phyloP scores from a whole-genome alignment of 257 asterid species.

The Przewalskia tangutica region DNA sequence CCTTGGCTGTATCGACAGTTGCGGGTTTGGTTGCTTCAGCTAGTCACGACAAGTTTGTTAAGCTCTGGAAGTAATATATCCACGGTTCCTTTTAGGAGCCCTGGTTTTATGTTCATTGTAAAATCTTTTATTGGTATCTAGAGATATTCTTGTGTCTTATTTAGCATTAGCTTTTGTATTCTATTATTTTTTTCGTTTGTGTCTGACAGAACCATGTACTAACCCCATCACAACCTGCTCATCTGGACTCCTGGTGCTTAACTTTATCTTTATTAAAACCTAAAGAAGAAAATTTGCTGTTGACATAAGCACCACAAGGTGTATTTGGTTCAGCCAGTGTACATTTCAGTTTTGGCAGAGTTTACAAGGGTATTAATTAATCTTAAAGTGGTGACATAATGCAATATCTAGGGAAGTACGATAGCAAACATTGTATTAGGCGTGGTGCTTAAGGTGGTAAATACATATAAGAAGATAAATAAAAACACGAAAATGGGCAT shows the following conservation, averaged over 20 bases:
- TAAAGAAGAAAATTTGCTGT: not conserved
- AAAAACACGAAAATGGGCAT: no score
- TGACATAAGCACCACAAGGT: no score
- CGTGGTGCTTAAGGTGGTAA: not conserved
- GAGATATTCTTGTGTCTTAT: not conserved
- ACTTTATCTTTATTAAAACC: not conserved
- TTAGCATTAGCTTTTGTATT: not conserved
- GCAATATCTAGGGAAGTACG: no score
- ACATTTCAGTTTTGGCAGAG: no score
- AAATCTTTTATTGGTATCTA: not conserved
- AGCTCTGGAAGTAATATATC: slow-evolving; percentile 52
- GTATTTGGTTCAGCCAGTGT: not conserved
- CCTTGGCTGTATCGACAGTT: slow-evolving; percentile 64
- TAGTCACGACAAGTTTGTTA: slow-evolving; percentile 77
- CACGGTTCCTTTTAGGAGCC: not conserved
- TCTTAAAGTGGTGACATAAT: not conserved
- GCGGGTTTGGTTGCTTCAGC: slow-evolving; percentile 85
- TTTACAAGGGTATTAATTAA: no score
- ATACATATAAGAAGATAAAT: no score
- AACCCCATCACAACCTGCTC: not conserved
- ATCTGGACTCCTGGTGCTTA: not conserved
- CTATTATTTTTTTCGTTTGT: not conserved
- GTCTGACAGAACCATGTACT: slow-evolving; percentile 1
- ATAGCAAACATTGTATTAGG: not conserved
- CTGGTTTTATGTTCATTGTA: not conserved